These are phyloP conservation scores for Herpetomonas tarakana DNA, from an alignment of 208 protist genomes.

Conservation along the genomic window DNA sequence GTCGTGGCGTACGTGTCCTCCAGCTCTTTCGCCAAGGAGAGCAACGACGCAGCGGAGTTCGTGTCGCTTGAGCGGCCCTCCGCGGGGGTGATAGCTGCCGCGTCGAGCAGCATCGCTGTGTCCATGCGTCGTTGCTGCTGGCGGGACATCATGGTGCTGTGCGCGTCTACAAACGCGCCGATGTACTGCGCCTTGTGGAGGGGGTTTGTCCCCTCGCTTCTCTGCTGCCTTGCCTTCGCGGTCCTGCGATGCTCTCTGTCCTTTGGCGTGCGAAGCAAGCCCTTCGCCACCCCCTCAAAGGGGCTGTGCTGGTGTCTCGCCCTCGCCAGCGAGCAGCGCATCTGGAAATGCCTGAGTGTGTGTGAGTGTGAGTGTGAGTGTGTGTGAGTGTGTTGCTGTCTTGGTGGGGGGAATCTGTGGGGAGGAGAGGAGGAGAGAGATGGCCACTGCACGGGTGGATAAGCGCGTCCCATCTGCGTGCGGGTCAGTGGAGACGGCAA, in stretches of 20 bases:
- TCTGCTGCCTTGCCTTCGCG: not conserved
- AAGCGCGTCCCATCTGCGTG: too few species aligned
- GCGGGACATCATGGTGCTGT: slow-evolving; percentile 28
- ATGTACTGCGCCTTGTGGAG: slow-evolving; percentile 75
- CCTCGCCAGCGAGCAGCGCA: too few species aligned
- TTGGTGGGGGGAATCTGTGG: too few species aligned
- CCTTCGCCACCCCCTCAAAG: too few species aligned
- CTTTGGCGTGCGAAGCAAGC: not conserved
- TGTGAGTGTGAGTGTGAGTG: too few species aligned
- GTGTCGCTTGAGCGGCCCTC: not conserved
- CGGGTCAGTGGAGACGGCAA: too few species aligned
- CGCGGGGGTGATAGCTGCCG: not conserved
- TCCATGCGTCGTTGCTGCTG: slow-evolving; percentile 1
- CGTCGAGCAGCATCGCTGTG: not conserved
- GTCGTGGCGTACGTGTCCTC: slow-evolving; percentile 2
- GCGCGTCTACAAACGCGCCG: slow-evolving; percentile 56
- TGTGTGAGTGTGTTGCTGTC: too few species aligned
- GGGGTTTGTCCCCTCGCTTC: slow-evolving; percentile 19
- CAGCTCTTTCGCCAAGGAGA: slow-evolving; percentile 16
- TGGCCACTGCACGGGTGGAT: too few species aligned
- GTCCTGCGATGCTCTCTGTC: slow-evolving; percentile 3
- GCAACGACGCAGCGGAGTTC: not conserved
- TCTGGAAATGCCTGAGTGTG: too few species aligned
- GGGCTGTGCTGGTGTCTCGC: too few species aligned
- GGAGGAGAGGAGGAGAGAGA: too few species aligned